Conservation (phyloP, 257 asterid genomes). For the Orobanche coerulescens region DNA sequence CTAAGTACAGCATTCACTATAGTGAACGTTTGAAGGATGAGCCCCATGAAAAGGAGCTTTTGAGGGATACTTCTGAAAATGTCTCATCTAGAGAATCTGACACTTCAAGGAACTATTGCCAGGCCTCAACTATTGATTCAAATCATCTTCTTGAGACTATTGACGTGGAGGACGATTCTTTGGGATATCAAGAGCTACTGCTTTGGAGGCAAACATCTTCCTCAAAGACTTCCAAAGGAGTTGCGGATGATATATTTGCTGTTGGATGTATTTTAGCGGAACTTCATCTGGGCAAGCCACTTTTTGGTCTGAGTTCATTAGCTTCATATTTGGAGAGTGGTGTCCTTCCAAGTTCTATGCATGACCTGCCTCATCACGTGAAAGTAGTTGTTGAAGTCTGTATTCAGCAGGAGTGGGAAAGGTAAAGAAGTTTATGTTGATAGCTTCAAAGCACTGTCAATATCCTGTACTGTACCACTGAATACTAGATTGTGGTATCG, state of each 20-base stretch:
- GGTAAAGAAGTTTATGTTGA: constrained; percentile 33
- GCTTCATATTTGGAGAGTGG: constrained; percentile 56
- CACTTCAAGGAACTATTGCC: constrained; percentile 18
- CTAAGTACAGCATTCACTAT: constrained; percentile 39
- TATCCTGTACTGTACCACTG: neutral
- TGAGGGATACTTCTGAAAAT: constrained; percentile 26
- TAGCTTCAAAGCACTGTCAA: constrained; percentile 1
- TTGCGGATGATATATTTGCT: constrained; percentile 78
- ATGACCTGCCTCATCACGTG: constrained; percentile 64
- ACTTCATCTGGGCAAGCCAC: constrained; percentile 73
- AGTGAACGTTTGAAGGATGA: constrained; percentile 30
- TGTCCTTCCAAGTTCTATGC: constrained; percentile 51
- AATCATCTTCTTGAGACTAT: constrained; percentile 54
- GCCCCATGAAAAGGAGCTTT: constrained; percentile 30
- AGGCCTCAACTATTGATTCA: constrained; percentile 36
- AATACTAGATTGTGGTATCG: neutral
- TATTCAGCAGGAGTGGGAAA: constrained; percentile 72
- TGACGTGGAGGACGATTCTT: constrained; percentile 60
- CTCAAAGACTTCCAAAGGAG: constrained; percentile 36
- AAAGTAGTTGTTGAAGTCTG: constrained; percentile 67
- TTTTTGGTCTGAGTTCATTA: constrained; percentile 55
- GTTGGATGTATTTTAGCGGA: constrained; percentile 92
- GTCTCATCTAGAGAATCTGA: constrained; percentile 25
- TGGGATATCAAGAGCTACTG: constrained; percentile 72
- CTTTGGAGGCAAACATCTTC: constrained; percentile 59